Percentiles rank a stretch among this genome's conserved stretches.
Conservation (phyloP, 768 basidiomycete genomes). For the Lanmaoa rubissima region DNA sequence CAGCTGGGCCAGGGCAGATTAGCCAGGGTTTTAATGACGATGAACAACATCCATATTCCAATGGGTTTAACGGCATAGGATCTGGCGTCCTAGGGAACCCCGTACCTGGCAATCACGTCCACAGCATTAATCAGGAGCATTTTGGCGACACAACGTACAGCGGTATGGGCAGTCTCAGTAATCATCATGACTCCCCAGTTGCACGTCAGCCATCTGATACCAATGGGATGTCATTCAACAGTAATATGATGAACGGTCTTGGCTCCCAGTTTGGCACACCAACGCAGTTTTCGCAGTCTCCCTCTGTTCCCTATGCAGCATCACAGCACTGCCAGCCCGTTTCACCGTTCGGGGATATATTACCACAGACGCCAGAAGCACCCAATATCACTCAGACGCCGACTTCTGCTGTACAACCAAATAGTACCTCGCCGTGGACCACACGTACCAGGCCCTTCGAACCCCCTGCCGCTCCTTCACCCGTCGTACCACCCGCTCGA, state of each 20-base stretch:
- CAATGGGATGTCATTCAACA: slow-evolving; percentile 25
- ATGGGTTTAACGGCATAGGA: slow-evolving; percentile 23
- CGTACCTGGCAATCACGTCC: slow-evolving; percentile 21
- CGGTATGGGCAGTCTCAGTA: slow-evolving; percentile 20
- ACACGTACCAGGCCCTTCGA: slow-evolving; percentile 20
- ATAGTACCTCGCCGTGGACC: slow-evolving; percentile 24
- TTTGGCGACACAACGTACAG: slow-evolving; percentile 25
- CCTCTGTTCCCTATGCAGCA: slow-evolving; percentile 18
- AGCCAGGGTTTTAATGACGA: slow-evolving; percentile 19
- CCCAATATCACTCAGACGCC: slow-evolving; percentile 20
- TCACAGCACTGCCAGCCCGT: slow-evolving; percentile 21
- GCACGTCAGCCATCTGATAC: slow-evolving; percentile 23
- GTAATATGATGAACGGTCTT: slow-evolving; percentile 15
- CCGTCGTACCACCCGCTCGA: slow-evolving; percentile 22
- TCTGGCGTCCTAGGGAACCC: slow-evolving; percentile 18
- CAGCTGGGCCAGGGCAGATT: slow-evolving; percentile 25
- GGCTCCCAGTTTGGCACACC: slow-evolving; percentile 21
- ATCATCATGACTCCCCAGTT: slow-evolving; percentile 24
- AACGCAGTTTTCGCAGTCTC: slow-evolving; percentile 21
- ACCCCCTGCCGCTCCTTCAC: slow-evolving; percentile 16
- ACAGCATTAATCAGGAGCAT: slow-evolving; percentile 27
- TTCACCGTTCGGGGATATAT: slow-evolving; percentile 25
- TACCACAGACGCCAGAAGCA: slow-evolving; percentile 16
- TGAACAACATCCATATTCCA: slow-evolving; percentile 25
- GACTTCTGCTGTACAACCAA: slow-evolving; percentile 23